Evolutionary conservation across 2,329 filamentous ascomycete genomes (phyloP), one percentile per base, ranked within the genome.

Genomic region (Nannizzia gypsea): DNA sequence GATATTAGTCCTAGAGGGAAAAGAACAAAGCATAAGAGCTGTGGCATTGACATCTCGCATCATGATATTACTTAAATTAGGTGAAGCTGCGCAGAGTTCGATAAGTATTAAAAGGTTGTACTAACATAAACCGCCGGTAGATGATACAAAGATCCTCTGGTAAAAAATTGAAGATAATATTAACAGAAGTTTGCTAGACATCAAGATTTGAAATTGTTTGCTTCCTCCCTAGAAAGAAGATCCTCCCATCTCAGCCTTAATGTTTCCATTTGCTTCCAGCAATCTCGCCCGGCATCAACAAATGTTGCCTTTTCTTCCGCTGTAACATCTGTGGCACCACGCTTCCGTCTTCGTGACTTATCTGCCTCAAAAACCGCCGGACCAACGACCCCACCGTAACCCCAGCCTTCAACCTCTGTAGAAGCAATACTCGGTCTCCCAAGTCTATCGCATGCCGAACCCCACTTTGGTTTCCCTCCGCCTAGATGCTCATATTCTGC

Each of bases 341-440:
- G 76, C 71, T 82, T 85, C 63, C 89, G 78, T 9, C 79, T 77
- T 24, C 78, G 75, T 67, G 77, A 80, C 48, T 77, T 73, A 64
- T 83, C 74, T 59, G 78, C 74, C 2, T 78, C 78, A 50, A 74
- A 67, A 44, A 76, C 68, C 70, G 65, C 84, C 86, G 0, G 78
- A 76, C 56, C 73, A 31, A 81, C 70, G 34, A 74, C 76, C 2
- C 83, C 83, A 50, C 80, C 79, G 69, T 77, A 78, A 0, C 90
- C 91, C 90, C 91, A 96, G 6, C 90, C 89, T 48, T 89, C 84
- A 2, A 95, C 86, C 72, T 96, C 89, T 1, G 90, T 95, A 67
- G 83, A 83, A 72, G 86, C 87, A 3, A 89, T 82, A 42, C 80
- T 76, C 61, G 82, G 80, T 20, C 78, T 74, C 0, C 86, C 84